phyloP scores from a whole-genome alignment of 371 early-diverging fungal genomes.

The Apophysomyces ossiformis region DNA sequence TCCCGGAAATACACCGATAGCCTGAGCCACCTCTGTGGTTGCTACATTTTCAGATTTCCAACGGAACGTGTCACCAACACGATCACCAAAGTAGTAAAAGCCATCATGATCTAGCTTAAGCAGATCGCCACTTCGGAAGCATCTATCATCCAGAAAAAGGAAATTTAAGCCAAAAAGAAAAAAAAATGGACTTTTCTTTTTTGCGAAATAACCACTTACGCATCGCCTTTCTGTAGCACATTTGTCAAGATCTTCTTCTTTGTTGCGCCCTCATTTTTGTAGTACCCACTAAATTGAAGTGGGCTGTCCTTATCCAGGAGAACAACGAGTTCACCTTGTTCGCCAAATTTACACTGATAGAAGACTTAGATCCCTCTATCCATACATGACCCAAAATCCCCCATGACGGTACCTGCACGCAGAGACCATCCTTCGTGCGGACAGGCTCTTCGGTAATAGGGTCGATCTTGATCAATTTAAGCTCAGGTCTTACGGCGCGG shows the following conservation, averaged over 20 bases:
- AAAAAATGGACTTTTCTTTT: no score
- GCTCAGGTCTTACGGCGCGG: constrained; percentile 28
- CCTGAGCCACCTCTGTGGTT: constrained; percentile 59
- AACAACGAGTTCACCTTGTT: constrained; percentile 58
- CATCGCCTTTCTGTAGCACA: constrained; percentile 34
- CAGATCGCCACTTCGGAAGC: constrained; percentile 72
- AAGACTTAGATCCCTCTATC: neutral
- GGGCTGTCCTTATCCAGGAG: constrained; percentile 24
- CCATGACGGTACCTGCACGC: constrained; percentile 27
- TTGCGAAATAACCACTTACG: constrained; percentile 17
- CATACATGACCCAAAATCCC: constrained; percentile 11
- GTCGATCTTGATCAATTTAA: constrained; percentile 42
- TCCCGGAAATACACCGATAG: constrained; percentile 46
- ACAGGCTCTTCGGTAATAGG: constrained; percentile 44
- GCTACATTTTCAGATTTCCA: constrained; percentile 68
- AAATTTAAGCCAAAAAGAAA: constrained; percentile 8
- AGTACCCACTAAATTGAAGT: constrained; percentile 40
- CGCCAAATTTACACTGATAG: constrained; percentile 33
- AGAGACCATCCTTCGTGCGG: constrained; percentile 37
- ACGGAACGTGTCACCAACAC: constrained; percentile 77
- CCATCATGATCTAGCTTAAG: constrained; percentile 54
- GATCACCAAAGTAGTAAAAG: constrained; percentile 74
- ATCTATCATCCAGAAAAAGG: constrained; percentile 50
- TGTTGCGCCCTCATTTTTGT: constrained; percentile 52
- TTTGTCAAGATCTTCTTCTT: constrained; percentile 50